Evolutionary conservation across 2,329 filamentous ascomycete species (phyloP).

Genomic region (Botryotinia narcissicola): DNA sequence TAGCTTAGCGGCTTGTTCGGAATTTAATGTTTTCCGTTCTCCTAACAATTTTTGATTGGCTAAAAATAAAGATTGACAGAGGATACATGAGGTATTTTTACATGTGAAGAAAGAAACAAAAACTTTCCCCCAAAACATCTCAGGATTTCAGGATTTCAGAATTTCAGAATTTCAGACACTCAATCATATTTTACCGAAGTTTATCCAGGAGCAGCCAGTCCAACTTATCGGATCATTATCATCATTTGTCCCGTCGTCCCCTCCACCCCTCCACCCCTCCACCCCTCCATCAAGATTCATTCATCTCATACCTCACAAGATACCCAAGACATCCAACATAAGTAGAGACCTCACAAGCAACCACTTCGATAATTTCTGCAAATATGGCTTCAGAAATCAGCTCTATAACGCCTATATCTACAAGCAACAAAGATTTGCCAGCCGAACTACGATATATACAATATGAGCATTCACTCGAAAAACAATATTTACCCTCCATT

Average conservation of each 20-base stretch:
- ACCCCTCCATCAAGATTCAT: background rate
- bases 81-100: background rate
- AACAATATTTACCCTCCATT: conserved; percentile 76
- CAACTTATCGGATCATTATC: background rate
- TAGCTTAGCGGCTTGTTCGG: background rate
- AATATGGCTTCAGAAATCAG: conserved; percentile 23
- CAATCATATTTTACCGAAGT: background rate
- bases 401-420: background rate
- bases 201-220: background rate
- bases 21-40: background rate
- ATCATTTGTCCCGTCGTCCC: too few species aligned
- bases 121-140: background rate
- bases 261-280: too few species aligned
- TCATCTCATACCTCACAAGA: background rate
- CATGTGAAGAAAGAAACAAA: background rate
- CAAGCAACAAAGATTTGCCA: conserved; percentile 36
- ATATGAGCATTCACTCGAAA: conserved; percentile 60
- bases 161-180: background rate
- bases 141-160: background rate
- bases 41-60: background rate
- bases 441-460: conserved; percentile 57
- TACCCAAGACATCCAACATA: background rate
- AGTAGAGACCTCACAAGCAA: background rate
- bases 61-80: background rate
- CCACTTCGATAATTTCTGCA: background rate